Percentiles rank a stretch among this genome's conserved stretches.
Evolutionary conservation across 768 basidiomycete genomes (phyloP).

Genomic region (Gymnopilus junonius): DNA sequence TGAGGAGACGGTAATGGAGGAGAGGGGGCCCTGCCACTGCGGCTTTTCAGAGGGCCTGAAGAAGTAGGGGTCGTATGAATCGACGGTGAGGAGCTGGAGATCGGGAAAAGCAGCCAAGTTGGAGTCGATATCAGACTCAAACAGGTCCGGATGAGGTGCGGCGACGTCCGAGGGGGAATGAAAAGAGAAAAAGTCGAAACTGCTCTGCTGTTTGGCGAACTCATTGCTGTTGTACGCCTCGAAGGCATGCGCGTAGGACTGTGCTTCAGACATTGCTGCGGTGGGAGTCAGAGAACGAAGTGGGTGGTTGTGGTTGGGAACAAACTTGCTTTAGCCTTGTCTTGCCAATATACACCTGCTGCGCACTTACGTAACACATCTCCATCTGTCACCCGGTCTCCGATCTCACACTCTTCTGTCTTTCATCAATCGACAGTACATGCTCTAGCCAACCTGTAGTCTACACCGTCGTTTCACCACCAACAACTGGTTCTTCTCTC

Average conservation of each 20-base stretch:
- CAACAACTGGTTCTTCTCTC: background rate
- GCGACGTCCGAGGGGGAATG: conserved; percentile 70
- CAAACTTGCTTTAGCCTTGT: conserved; percentile 3
- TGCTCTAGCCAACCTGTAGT: background rate
- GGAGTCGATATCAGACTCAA: conserved; percentile 81
- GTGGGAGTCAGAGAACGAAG: conserved; percentile 29
- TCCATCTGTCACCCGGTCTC: conserved; percentile 10
- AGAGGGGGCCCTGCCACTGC: conserved; percentile 66
- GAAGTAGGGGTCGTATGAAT: conserved; percentile 66
- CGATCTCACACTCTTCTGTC: conserved; percentile 2
- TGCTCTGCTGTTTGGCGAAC: conserved; percentile 40
- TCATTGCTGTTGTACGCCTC: conserved; percentile 39
- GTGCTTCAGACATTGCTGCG: conserved; percentile 39
- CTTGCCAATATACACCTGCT: conserved; percentile 37
- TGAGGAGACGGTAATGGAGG: conserved; percentile 74
- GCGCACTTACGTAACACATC: conserved; percentile 33
- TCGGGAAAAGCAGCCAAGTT: conserved; percentile 71
- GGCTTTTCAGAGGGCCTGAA: conserved; percentile 61
- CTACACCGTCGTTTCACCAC: background rate
- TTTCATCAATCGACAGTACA: background rate
- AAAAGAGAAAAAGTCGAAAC: conserved; percentile 72
- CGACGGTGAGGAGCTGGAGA: conserved; percentile 65
- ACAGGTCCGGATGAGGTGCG: conserved; percentile 80
- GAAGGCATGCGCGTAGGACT: conserved; percentile 34
- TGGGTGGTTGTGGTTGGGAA: conserved; percentile 36